phyloP scores from a whole-genome alignment of 1,139 yeast genomes.

The Taiozyma onychis region DNA sequence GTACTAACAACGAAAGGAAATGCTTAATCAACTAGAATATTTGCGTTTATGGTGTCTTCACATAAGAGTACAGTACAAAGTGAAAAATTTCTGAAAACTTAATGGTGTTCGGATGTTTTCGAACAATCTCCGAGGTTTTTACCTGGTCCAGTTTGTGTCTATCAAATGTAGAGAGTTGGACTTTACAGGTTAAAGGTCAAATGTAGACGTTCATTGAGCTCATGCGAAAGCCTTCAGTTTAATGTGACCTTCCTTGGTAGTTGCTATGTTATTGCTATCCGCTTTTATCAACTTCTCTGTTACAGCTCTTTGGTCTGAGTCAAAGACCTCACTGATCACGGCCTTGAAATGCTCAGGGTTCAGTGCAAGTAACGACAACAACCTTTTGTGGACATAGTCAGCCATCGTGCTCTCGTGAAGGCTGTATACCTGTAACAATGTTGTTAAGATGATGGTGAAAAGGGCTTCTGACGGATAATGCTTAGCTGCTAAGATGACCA shows the following conservation, averaged over 20 bases:
- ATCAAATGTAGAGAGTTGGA: too few species aligned
- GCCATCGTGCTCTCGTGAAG: conserved; percentile 23
- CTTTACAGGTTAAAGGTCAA: not conserved
- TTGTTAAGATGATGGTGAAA: conserved; percentile 15
- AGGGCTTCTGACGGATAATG: conserved; percentile 25
- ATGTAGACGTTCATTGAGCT: not conserved
- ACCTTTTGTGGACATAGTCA: conserved; percentile 43
- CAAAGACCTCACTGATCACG: conserved; percentile 37
- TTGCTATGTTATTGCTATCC: not conserved
- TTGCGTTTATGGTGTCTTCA: not conserved
- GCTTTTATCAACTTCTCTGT: conserved; percentile 39
- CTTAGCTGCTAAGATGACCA: conserved; percentile 44
- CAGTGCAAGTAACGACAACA: conserved; percentile 45
- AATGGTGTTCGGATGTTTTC: not conserved
- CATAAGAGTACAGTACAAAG: not conserved
- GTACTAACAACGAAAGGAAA: not conserved
- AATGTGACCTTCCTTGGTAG: conserved; percentile 9
- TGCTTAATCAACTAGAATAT: not conserved
- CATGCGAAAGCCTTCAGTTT: conserved; percentile 19
- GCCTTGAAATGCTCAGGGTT: conserved; percentile 50
- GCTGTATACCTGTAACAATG: conserved; percentile 9
- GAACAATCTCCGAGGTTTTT: not conserved
- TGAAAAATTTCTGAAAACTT: not conserved
- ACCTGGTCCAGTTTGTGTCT: not conserved
- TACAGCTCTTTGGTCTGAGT: conserved; percentile 32